These are phyloP conservation scores for Coemansia sp. DNA, from an alignment of 192 early-diverging fungal species.

Conservation along the genomic window DNA sequence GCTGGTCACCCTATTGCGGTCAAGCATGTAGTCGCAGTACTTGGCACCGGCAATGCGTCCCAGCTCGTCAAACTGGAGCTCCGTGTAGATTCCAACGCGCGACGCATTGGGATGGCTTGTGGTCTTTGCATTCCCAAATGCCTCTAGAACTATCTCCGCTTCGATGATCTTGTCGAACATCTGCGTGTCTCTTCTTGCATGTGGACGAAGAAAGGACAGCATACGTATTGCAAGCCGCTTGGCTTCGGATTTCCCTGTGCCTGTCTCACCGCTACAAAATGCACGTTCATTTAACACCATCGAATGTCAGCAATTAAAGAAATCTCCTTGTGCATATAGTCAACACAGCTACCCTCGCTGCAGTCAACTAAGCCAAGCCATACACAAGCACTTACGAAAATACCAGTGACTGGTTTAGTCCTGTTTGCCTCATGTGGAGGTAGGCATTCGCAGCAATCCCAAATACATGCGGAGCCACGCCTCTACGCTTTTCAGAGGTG, in stretches of 20 bases:
- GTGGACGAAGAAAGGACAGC: constrained; percentile 68
- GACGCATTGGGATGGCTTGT: constrained; percentile 77
- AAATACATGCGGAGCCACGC: constrained; percentile 78
- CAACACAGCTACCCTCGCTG: background rate
- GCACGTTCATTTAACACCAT: background rate
- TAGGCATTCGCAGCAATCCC: constrained; percentile 84
- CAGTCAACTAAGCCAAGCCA: background rate
- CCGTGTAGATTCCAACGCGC: constrained; percentile 81
- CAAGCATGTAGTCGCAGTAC: constrained; percentile 85
- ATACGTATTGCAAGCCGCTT: constrained; percentile 67
- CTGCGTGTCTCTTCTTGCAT: constrained; percentile 70
- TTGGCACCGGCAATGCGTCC: constrained; percentile 87
- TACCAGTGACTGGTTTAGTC: constrained; percentile 87
- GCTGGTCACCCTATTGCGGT: constrained; percentile 76
- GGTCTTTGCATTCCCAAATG: constrained; percentile 89
- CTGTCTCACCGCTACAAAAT: constrained; percentile 77
- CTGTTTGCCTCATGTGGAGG: constrained; percentile 83
- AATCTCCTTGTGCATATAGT: background rate
- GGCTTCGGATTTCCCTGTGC: constrained; percentile 85
- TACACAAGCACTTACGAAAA: constrained; percentile 67
- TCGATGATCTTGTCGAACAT: constrained; percentile 70
- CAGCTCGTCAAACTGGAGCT: constrained; percentile 92
- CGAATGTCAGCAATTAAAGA: background rate
- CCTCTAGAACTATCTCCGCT: constrained; percentile 76
- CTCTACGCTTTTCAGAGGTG: constrained; percentile 54